Base-by-base conservation (phyloP, 2,329 filamentous ascomycete species). In the Clonostachys rhizophaga region DNA sequence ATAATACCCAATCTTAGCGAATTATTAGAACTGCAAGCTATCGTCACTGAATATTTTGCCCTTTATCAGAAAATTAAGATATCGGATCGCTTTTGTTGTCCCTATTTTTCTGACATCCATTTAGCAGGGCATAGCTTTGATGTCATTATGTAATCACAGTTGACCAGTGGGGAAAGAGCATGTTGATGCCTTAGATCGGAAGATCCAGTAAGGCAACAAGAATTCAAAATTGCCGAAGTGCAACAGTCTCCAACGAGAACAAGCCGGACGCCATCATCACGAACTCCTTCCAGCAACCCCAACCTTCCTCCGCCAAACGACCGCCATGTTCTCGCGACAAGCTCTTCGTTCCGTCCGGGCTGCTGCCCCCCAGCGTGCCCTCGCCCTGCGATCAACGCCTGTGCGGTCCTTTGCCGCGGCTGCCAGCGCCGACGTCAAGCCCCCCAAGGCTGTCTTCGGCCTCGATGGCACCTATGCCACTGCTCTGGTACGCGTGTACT, bases 391-490 rank as follows among this genome's bases (percentile, higher is more conserved):
- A 49, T 20, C 40, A 64, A 76, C 75, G 63, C 78, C 81, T 63
- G 73, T 83, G 71, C 86, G 91, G 70, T 83, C 81, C 70, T 96
- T 90, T 90, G 88, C 89, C 72, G 90, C 90, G 60, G 76, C 81
- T 63, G 68, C 82, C 59, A 69, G 78, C 63, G 74, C 83, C 68
- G 83, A 85, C 52, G 73, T 83, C 69, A 91, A 89, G 79, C 84
- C 92, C 62, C 94, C 94, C 58, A 79, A 96, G 67, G 82, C 91
- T 62, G 83, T 99, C 65, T 99, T 90, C 74, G 94, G 94, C 61
- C 77, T 99, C 66, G 94, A 97, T 74, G 94, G 94, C 72, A 97
- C 92, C 68, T 99, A 99, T 77, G 94, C 94, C 69, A 91, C 87
- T 76, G 94, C 94, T 77, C 81, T 99, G 85, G 94, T 99, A 92